A percentile compares a stretch with the other conserved stretches of the same genome.
phyloP scores from a whole-genome alignment of 2,329 filamentous ascomycete species.

The Nigrograna mackinnonii region DNA sequence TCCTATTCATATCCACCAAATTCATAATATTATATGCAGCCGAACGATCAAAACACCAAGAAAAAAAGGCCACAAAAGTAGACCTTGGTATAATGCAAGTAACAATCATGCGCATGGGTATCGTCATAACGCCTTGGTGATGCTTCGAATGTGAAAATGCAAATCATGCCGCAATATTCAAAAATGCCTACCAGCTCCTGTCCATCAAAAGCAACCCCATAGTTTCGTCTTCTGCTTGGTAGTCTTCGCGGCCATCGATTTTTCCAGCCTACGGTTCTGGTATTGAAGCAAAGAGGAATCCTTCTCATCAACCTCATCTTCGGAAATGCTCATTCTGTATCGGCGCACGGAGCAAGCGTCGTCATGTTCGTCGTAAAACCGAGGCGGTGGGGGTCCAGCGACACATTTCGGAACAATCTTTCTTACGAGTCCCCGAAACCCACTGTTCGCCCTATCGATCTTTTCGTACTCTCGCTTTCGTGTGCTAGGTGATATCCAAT shows the following conservation, averaged over 20 bases:
- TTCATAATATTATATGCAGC: too few species aligned
- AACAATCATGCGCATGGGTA: constrained; percentile 11
- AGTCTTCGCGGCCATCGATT: constrained; percentile 5
- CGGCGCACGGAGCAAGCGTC: constrained; percentile 41
- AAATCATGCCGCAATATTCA: neutral
- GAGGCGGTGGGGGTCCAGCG: constrained; percentile 28
- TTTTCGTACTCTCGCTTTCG: constrained; percentile 38
- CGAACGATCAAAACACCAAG: too few species aligned
- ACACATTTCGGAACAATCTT: constrained; percentile 36
- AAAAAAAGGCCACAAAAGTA: too few species aligned
- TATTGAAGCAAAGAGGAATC: constrained; percentile 11
- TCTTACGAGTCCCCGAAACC: constrained; percentile 35
- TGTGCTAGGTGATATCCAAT: constrained; percentile 42
- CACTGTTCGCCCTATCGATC: constrained; percentile 42
- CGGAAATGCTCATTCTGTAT: constrained; percentile 36
- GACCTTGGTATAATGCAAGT: too few species aligned
- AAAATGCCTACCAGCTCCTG: constrained; percentile 1
- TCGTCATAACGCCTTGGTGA: constrained; percentile 7
- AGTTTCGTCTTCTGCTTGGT: constrained; percentile 15
- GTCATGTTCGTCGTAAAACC: constrained; percentile 40
- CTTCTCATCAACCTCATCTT: constrained; percentile 21
- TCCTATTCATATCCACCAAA: too few species aligned
- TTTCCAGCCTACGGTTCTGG: constrained; percentile 13
- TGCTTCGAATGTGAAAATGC: constrained; percentile 3
- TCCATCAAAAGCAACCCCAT: constrained; percentile 31